Base-by-base conservation (phyloP, 164 flowering plant species). In the Pachysandra terminalis region DNA sequence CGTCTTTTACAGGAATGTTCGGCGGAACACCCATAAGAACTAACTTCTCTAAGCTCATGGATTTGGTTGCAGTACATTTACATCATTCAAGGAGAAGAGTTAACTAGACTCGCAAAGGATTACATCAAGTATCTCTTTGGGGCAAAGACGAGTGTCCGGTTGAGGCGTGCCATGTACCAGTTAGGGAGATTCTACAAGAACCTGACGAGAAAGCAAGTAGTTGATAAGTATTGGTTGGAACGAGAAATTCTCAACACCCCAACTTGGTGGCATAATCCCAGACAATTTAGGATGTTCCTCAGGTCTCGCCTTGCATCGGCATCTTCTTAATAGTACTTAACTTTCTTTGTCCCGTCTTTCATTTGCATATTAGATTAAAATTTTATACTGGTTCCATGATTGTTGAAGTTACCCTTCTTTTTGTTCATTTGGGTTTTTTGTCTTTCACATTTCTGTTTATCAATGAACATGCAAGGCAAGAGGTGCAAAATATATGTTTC, bases 211-310 rank as follows among this genome's bases (percentile, higher is more conserved):
- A 78, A 84, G 81, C 21, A 67, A n/a, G 73, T 17, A 62, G 37
- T 32, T 14, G 73, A 74, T 51, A n/a, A 66, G 26, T 55, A 69
- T 56, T 81, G 85, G 88, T 49, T 90, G 70, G 93, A 88, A 64
- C 75, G 67, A 45, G 89, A 63, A 49, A 84, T 90, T 26, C 21
- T 84, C 55, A 75, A 48, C 48, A 85, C 93, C 8, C 77, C 80
- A 9, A 90, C 91, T 1, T 79, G 78, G 87, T 90, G 76, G 77
- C 81, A 85, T 54, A 61, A 77, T 68, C 96, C 96, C 0, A 76
- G 59, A 26, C 74, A 73, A 60, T 76, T 78, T 72, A 69, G 77
- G 68, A 69, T 37, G 0, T 21, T 61, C 9, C 56, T 67, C 56
- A 57, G 35, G 60, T 14, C 56, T 56, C 61, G 56, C 48, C 56